phyloP scores from a whole-genome alignment of 352 stramenopile species.

The Hyaloperonospora arabidopsidis region DNA sequence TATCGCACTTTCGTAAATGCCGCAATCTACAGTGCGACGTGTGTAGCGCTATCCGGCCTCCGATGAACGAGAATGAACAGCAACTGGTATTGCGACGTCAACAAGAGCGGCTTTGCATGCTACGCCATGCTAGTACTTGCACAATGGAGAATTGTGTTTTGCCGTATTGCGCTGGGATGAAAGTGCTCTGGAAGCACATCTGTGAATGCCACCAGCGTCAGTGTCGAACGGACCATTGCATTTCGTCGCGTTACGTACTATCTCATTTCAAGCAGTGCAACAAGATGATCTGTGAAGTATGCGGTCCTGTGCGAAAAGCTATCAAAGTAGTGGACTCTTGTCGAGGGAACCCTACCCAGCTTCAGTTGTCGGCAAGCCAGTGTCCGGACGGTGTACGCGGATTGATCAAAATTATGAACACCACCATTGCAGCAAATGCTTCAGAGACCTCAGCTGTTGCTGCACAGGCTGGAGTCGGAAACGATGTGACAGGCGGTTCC shows the following conservation, averaged over 20 bases:
- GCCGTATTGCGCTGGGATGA: conserved; percentile 83
- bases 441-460: conserved; percentile 3
- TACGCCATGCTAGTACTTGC: conserved; percentile 81
- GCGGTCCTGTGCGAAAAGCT: conserved; percentile 74
- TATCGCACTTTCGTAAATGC: conserved; percentile 85
- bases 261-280: conserved; percentile 89
- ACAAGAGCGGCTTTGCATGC: conserved; percentile 82
- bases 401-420: conserved; percentile 87
- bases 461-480: conserved; percentile 25
- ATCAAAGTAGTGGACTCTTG: conserved; percentile 86
- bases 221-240: conserved; percentile 82
- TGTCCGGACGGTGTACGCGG: conserved; percentile 68
- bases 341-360: conserved; percentile 59
- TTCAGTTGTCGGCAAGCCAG: conserved; percentile 62
- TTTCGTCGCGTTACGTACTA: conserved; percentile 82
- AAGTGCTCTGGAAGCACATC: conserved; percentile 87
- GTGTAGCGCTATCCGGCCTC: conserved; percentile 80
- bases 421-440: conserved; percentile 28
- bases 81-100: conserved; percentile 77
- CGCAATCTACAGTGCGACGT: conserved; percentile 83
- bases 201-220: conserved; percentile 84
- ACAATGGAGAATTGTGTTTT: conserved; percentile 56
- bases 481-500: conserved; percentile 1
- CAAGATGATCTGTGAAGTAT: conserved; percentile 88
- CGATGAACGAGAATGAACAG: conserved; percentile 82